Base-by-base conservation (phyloP, 768 basidiomycete species). In the Piloderma croceum region DNA sequence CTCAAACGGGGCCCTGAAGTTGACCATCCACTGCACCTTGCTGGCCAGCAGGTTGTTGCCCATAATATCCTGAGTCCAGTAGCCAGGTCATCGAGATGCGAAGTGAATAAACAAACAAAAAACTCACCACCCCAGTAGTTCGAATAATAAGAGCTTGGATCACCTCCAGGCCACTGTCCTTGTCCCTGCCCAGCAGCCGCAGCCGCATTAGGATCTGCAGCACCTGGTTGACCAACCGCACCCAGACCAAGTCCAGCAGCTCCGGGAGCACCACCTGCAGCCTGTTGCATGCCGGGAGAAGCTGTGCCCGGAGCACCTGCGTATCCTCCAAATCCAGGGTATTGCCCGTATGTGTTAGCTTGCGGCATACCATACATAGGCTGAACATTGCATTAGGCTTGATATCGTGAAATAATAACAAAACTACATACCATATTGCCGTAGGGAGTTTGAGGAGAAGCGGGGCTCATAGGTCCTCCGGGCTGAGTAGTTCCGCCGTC, bases 311-410 rank as follows among this genome's bases (percentile, higher is more conserved):
- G 70, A 18, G 60, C 60, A 31, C 65, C 65, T 21, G 76, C 70
- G 52, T 87, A 89, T 18, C 70, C 81, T 51, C 77, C 76, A 57
- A 87, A 91, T 36, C 79, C 81, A 49, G 88, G 86, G 41, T 68
- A 68, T 50, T 84, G 81, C 18, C 81, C 84, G 49, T 90, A 90
- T 13, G 77, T 71, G 52, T 73, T 79, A 22, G 87, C 79, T 57
- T 89, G 87, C 10, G 88, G 88, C 75, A 91, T 85, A 46, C 87
- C 84, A 58, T 91, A 91, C 84, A 90, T 85, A 24, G 88, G 85
- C 83, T 90, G 46, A 22, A 42, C 44, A 31, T 32, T 42, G 13
- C 24, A 38, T 34, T 41, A 39, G 39, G 36, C 34, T n/a, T n/a
- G n/a, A n/a, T 42, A 19, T 38, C 25, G 11, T 31, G 21, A 34